Base-by-base conservation (phyloP, 2,329 filamentous ascomycete species). In the Fonsecaea pedrosoi region DNA sequence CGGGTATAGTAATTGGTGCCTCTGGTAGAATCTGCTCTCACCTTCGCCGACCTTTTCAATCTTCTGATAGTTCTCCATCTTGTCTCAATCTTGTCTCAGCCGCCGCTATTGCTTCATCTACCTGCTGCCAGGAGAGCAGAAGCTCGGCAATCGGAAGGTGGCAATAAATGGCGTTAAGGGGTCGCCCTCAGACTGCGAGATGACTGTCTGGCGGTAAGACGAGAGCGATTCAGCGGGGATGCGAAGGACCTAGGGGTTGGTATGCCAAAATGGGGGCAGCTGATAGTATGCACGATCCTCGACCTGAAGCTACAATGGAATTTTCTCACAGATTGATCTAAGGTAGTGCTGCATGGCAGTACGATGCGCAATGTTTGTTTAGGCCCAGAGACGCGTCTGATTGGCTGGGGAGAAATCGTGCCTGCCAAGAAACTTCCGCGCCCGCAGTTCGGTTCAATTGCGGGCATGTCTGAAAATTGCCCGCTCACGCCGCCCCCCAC, bases 31-130 rank as follows among this genome's bases (percentile, higher is more conserved):
- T 40, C 37, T 25, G 5, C 12, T 78, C 86, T 74, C 82, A 95
- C 93, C 93, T 87, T 97, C 93, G 80, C 93, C 93, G 76, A 97
- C 93, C 85, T 97, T 97, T 83, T 97, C 93, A 76, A 97, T 87
- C 83, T 96, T 96, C 82, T 96, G 92, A 80, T 97, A 97, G 82
- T 96, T 96, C 81, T 97, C 92, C 93, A 97, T 96, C 13, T 53
- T 66, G 13, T 60, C 25, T 30, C n/a, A 21, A 7, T 3, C 4
- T 25, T 25, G 25, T 25, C 25, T 25, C 25, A 25, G 25, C 25
- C 25, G 30, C 15, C 38, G 18, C 37, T 68, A 62, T 35, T 45
- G 48, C 32, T 37, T 60, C 66, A 66, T 66, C 32, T 35, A 61
- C 38, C 30, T 32, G 7, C 48, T 37, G 13, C 40, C 53, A 37